Evolutionary conservation across 2,329 filamentous ascomycete genomes (phyloP).

Genomic region (Fusarium sp.): DNA sequence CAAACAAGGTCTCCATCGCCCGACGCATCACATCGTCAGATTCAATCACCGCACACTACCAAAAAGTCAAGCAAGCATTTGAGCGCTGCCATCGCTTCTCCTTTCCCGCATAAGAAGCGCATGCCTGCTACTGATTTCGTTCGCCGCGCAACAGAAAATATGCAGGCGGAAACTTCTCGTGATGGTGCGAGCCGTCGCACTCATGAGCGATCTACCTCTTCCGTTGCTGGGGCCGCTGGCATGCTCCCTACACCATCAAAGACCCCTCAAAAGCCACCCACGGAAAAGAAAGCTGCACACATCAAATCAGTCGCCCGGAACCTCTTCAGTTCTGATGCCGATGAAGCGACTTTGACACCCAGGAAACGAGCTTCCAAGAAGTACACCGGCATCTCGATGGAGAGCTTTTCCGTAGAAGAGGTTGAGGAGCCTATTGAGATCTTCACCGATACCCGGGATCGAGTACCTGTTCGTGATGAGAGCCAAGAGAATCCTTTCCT

Average conservation of each 20-base stretch:
- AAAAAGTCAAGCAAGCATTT: constrained; percentile 46
- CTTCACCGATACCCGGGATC: constrained; percentile 83
- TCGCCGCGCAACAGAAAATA: constrained; percentile 58
- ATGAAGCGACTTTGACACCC: constrained; percentile 68
- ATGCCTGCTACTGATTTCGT: constrained; percentile 58
- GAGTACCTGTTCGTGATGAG: constrained; percentile 74
- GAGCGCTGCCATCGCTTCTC: constrained; percentile 52
- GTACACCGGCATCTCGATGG: constrained; percentile 64
- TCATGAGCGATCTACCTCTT: constrained; percentile 43
- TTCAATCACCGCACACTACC: constrained; percentile 48
- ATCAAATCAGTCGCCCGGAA: constrained; percentile 68
- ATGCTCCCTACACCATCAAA: constrained; percentile 84
- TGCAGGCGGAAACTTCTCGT: constrained; percentile 57
- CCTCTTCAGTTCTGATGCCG: constrained; percentile 69
- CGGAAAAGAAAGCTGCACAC: constrained; percentile 60
- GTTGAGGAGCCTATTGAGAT: constrained; percentile 72
- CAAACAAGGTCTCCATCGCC: constrained; percentile 68
- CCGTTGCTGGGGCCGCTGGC: constrained; percentile 52
- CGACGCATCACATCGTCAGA: constrained; percentile 48
- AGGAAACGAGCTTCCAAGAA: constrained; percentile 68
- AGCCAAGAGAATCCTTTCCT: constrained; percentile 79
- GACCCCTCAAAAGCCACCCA: constrained; percentile 74
- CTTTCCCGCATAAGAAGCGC: constrained; percentile 62
- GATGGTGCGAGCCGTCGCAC: constrained; percentile 57
- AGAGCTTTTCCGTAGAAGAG: constrained; percentile 69